phyloP scores from a whole-genome alignment of 179 eudicot genomes.

The Patellifolia procumbens region DNA sequence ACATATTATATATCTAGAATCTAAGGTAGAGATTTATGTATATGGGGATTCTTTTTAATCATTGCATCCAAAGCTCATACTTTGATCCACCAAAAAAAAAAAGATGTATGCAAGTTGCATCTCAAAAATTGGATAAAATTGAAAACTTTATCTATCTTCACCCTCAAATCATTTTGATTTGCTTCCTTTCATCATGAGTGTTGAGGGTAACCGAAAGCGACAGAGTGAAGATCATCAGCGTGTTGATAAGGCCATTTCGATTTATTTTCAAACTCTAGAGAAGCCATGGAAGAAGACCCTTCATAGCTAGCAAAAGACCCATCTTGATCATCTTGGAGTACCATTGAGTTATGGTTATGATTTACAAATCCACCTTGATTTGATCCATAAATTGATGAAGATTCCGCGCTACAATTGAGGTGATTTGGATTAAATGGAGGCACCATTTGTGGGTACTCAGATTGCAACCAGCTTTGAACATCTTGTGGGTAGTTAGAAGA shows the following conservation, averaged over 20 bases:
- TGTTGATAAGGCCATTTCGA: conserved; percentile 56
- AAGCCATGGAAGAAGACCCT: conserved; percentile 51
- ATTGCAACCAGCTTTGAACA: conserved; percentile 67
- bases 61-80: conserved; percentile 15
- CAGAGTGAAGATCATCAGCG: conserved; percentile 62
- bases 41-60: conserved; percentile 20
- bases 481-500: conserved; percentile 46
- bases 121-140: conserved; percentile 20
- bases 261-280: conserved; percentile 41
- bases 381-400: conserved; percentile 29
- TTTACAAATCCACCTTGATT: conserved; percentile 24
- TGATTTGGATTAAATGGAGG: conserved; percentile 51
- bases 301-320: conserved; percentile 53
- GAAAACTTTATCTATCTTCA: not conserved
- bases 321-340: conserved; percentile 43
- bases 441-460: conserved; percentile 47
- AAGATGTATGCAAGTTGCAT: conserved; percentile 26
- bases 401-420: conserved; percentile 30
- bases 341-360: conserved; percentile 26
- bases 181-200: conserved; percentile 32
- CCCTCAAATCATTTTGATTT: not conserved
- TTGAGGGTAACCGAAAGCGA: conserved; percentile 65
- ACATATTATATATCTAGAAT: conserved; percentile 27
- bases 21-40: conserved; percentile 21
- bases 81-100: conserved; percentile 10